Conservation (phyloP, 2,329 filamentous ascomycete species). For the Ophiostoma perfectum region DNA sequence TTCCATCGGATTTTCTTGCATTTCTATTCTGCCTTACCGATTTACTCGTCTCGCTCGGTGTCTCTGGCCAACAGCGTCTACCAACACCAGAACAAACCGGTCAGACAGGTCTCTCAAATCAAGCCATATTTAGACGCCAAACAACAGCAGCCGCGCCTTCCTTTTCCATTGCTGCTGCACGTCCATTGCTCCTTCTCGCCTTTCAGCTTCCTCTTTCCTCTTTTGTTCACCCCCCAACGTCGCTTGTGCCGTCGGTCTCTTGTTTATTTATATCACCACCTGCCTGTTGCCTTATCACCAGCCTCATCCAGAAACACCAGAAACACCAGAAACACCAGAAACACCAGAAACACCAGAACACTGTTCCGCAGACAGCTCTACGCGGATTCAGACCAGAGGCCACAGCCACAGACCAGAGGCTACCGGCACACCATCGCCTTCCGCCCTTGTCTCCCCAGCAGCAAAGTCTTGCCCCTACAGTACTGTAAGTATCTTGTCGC, state of each 20-base stretch:
- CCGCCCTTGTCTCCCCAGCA: too few relatives aligned
- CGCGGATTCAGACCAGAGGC: too few relatives aligned
- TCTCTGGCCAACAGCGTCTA: not conserved
- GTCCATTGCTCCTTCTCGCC: not conserved
- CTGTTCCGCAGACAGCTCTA: not conserved
- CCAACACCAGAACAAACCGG: not conserved
- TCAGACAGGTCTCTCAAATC: not conserved
- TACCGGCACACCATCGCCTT: too few relatives aligned
- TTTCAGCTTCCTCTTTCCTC: not conserved
- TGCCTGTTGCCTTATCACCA: not conserved
- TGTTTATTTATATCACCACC: not conserved
- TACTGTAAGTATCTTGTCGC: not conserved
- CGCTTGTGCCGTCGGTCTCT: too few relatives aligned
- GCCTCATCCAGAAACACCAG: not conserved
- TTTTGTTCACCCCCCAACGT: not conserved
- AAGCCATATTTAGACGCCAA: conserved; percentile 4
- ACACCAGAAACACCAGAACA: not conserved
- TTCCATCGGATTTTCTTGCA: not conserved
- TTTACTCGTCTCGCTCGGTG: not conserved
- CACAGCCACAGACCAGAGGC: too few relatives aligned
- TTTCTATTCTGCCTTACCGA: not conserved
- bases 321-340: not conserved
- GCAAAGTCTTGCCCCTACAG: too few relatives aligned
- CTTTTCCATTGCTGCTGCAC: not conserved
- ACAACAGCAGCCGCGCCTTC: not conserved